Conservation (phyloP, 2,329 filamentous ascomycete species). For the Penicillium sp. region DNA sequence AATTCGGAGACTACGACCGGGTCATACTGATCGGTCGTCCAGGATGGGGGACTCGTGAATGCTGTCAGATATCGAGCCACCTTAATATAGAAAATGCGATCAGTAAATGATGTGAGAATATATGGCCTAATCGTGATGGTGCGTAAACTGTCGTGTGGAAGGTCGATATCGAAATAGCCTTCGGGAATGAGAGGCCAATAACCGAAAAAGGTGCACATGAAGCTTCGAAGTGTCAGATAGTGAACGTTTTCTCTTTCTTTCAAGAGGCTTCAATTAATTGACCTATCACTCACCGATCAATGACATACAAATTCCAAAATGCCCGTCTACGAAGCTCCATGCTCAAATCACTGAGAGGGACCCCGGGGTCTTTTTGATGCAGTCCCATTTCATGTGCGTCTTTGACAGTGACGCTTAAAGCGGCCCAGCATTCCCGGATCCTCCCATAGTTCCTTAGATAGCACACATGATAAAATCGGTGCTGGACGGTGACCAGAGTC, state of each 20-base stretch:
- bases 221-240: slow-evolving; percentile 2
- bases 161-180: slow-evolving; percentile 22
- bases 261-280: no score
- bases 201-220: slow-evolving; percentile 19
- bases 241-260: neutral
- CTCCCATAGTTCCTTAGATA: slow-evolving; percentile 18
- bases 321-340: slow-evolving; percentile 19
- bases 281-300: slow-evolving; percentile 22
- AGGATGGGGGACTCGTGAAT: slow-evolving; percentile 22
- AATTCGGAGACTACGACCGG: slow-evolving; percentile 17
- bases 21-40: slow-evolving; percentile 16
- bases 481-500: slow-evolving; percentile 16
- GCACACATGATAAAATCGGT: slow-evolving; percentile 17
- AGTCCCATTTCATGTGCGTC: slow-evolving; percentile 21
- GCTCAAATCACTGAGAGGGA: slow-evolving; percentile 13
- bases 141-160: slow-evolving; percentile 16
- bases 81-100: slow-evolving; percentile 21
- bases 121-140: slow-evolving; percentile 11
- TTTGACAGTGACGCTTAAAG: slow-evolving; percentile 15
- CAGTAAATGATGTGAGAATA: slow-evolving; percentile 20
- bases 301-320: slow-evolving; percentile 22
- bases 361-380: slow-evolving; percentile 14
- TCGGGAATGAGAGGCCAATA: slow-evolving; percentile 24
- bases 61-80: slow-evolving; percentile 18
- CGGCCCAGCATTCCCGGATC: slow-evolving; percentile 18